Base-by-base conservation (phyloP, 225 moss, liverwort and hornwort genomes). In the Physcomitrellopsis africana region DNA sequence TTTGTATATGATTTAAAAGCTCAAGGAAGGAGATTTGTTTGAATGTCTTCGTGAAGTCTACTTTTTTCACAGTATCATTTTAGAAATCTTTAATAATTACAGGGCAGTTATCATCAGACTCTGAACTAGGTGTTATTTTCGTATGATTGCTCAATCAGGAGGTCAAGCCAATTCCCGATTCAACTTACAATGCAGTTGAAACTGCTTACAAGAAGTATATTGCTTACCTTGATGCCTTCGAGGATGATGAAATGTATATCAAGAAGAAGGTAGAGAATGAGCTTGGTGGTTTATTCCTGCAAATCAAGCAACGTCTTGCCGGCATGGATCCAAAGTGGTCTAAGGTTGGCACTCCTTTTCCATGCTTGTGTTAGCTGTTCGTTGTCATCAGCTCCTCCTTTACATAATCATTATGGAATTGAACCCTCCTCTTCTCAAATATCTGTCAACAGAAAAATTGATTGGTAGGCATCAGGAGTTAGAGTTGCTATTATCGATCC, bases 211-310 rank as follows among this genome's bases (percentile, higher is more conserved):
- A 63, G 59, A 94, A 94, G 60, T 99, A 93, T 65, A 76, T 53
- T 48, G 69, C 76, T 9, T 99, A 99, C 70, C 80, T 99, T 19
- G 89, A 89, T 48, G 75, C 90, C n/a, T 91, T 88, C 70, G 82
- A 72, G 54, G 83, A 86, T 9, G 86, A 90, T 29, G 97, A 99
- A 83, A 69, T 49, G 5, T 99, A 87, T 66, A 46, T 99, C 74
- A 99, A 90, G 80, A 93, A 93, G 75, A 99, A 99, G 63, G 91
- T 94, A 78, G 92, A 94, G 74, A 79, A 92, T 68, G 96, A 97
- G 55, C 75, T 97, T 19, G 96, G 96, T 70, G 82, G 80, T 53
- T 67, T 93, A 19, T 86, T 97, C 51, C 57, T 94, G 24, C 94
- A 94, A 72, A 93, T 99, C 24, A 99, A 92, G 87, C 94, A 93